Conservation (phyloP, 106 monocot species). For the Apostasia ramifera region DNA sequence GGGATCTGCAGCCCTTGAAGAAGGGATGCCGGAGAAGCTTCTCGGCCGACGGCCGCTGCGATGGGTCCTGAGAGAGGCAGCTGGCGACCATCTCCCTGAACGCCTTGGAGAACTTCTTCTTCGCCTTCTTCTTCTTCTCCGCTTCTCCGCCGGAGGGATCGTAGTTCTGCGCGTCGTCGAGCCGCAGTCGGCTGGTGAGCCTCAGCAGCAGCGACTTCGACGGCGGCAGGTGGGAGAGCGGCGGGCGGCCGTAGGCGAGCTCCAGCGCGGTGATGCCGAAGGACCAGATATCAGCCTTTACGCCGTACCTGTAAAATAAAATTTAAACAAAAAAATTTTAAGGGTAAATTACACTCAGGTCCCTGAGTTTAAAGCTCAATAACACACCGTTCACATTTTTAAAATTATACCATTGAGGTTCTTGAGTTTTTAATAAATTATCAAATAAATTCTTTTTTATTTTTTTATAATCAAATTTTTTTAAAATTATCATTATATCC, state of each 20-base stretch:
- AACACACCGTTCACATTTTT: too few species aligned
- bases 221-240: slow-evolving; percentile 57
- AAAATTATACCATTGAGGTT: too few species aligned
- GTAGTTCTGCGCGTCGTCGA: slow-evolving; percentile 35
- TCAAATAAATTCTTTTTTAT: too few species aligned
- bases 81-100: slow-evolving; percentile 72
- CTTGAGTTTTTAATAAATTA: too few species aligned
- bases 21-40: slow-evolving; percentile 75
- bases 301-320: slow-evolving; percentile 29
- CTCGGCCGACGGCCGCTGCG: slow-evolving; percentile 61
- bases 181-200: slow-evolving; percentile 39
- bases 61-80: slow-evolving; percentile 58
- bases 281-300: slow-evolving; percentile 85
- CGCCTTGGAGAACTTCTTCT: slow-evolving; percentile 79
- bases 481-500: too few species aligned
- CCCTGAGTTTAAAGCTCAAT: too few species aligned
- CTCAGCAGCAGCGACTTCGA: slow-evolving; percentile 67
- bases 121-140: slow-evolving; percentile 18
- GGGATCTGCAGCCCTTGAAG: slow-evolving; percentile 58
- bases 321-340: too few species aligned
- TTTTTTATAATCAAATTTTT: too few species aligned
- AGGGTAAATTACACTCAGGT: too few species aligned
- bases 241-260: slow-evolving; percentile 65
- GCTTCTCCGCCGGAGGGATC: not conserved
- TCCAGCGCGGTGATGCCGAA: slow-evolving; percentile 82